phyloP scores from a whole-genome alignment of 495 filamentous ascomycete species.

The Neurospora pannonica region DNA sequence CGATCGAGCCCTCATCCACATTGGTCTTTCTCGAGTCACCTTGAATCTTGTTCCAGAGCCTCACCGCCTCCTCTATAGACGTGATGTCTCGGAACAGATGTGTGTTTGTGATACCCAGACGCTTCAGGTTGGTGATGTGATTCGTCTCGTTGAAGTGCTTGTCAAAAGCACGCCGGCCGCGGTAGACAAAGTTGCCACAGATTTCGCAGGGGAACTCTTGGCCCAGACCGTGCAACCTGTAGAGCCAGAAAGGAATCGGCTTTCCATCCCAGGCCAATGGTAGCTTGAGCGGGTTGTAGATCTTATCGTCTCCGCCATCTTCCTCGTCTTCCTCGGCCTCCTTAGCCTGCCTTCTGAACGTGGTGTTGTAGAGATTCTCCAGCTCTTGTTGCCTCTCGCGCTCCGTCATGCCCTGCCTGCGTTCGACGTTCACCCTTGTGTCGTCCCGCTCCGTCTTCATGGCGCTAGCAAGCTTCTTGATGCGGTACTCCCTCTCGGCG shows the following conservation, averaged over 20 bases:
- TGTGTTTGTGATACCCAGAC: slow-evolving; percentile 86
- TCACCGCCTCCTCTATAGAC: slow-evolving; percentile 75
- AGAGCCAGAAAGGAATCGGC: slow-evolving; percentile 97
- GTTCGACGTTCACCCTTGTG: slow-evolving; percentile 85
- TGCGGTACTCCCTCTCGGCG: slow-evolving; percentile 77
- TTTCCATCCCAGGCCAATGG: slow-evolving; percentile 97
- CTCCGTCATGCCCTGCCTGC: slow-evolving; percentile 92
- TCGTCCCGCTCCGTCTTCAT: slow-evolving; percentile 75
- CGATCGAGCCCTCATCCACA: slow-evolving; percentile 66
- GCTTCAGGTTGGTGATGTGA: slow-evolving; percentile 88
- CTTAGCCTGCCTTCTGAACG: slow-evolving; percentile 16
- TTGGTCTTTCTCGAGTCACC: slow-evolving; percentile 72
- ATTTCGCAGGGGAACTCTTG: slow-evolving; percentile 95
- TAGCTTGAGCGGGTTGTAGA: slow-evolving; percentile 95
- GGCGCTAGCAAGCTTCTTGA: slow-evolving; percentile 62
- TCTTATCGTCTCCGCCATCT: slow-evolving; percentile 64
- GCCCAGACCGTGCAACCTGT: slow-evolving; percentile 90
- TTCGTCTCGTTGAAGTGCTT: slow-evolving; percentile 94
- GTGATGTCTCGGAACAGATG: slow-evolving; percentile 91
- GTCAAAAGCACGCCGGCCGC: slow-evolving; percentile 89
- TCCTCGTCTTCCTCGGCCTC: slow-evolving; percentile 38
- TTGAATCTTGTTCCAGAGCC: slow-evolving; percentile 89
- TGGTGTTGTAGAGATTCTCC: slow-evolving; percentile 69
- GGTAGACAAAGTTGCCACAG: slow-evolving; percentile 96
- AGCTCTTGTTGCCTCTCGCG: slow-evolving; percentile 85